These are phyloP conservation scores for Ogataea naganishii DNA, from an alignment of 805 yeast genomes.

Conservation along the genomic window DNA sequence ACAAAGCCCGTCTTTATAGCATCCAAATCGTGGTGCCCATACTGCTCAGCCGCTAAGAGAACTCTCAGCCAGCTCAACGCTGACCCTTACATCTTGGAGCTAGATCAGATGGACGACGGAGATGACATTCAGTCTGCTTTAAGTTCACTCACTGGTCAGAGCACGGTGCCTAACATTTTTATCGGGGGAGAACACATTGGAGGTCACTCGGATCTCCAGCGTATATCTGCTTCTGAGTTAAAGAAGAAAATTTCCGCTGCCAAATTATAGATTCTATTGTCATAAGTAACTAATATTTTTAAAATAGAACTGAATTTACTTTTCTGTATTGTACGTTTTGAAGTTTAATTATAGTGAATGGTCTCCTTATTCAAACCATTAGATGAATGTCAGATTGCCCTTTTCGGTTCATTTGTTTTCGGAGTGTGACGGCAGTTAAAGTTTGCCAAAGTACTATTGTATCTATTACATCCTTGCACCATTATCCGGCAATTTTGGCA, in stretches of 20 bases:
- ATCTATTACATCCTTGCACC: too few species aligned
- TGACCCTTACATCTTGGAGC: conserved; percentile 46
- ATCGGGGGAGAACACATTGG: conserved; percentile 91
- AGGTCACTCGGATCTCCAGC: conserved; percentile 86
- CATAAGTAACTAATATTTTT: not conserved
- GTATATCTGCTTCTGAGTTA: conserved; percentile 55
- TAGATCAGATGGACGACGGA: conserved; percentile 58
- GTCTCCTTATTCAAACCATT: too few species aligned
- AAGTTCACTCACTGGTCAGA: conserved; percentile 72
- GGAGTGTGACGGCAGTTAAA: too few species aligned
- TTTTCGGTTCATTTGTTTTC: too few species aligned
- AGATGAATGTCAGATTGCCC: too few species aligned
- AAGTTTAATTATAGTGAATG: not conserved
- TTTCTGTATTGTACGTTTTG: not conserved
- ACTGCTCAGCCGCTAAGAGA: conserved; percentile 43
- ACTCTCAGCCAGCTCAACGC: conserved; percentile 28
- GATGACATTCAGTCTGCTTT: conserved; percentile 75
- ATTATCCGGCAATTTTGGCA: too few species aligned
- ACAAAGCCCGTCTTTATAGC: conserved; percentile 70
- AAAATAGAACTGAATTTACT: not conserved
- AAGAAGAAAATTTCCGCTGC: conserved; percentile 4
- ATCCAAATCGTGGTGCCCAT: conserved; percentile 70
- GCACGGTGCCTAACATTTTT: conserved; percentile 89
- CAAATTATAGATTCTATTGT: not conserved
- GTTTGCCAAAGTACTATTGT: too few species aligned